phyloP scores from a whole-genome alignment of 345 rosid species.

The Streptanthus diversifolius region DNA sequence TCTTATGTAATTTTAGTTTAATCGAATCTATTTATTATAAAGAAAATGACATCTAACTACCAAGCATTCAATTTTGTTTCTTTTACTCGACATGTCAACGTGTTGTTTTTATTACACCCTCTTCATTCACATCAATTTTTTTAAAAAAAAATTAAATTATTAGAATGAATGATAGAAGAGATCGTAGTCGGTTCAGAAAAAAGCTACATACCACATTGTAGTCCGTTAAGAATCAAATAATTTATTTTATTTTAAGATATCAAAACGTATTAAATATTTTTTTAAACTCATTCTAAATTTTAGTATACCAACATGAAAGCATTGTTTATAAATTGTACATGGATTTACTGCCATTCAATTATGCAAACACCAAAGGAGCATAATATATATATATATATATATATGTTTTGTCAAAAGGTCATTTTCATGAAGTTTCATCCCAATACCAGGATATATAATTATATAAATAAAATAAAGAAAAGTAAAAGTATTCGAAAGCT shows the following conservation, averaged over 20 bases:
- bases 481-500: constrained; percentile 16
- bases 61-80: constrained; percentile 15
- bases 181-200: too few species aligned
- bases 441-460: background rate
- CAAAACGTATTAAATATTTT: background rate
- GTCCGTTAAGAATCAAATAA: background rate
- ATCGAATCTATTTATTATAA: background rate
- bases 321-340: background rate
- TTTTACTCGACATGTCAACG: constrained; percentile 28
- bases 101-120: constrained; percentile 21
- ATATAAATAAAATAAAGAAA: background rate
- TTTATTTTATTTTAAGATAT: background rate
- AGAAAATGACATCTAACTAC: constrained; percentile 35
- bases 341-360: background rate
- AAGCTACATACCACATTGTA: background rate
- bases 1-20: background rate
- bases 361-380: background rate
- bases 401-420: background rate
- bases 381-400: background rate
- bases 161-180: background rate
- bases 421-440: constrained; percentile 11
- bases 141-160: background rate
- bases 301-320: background rate
- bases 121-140: background rate
- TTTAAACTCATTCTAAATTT: background rate